These are phyloP conservation scores for Polygonum maritimum DNA, from an alignment of 148 eudicot genomes.

Conservation along the genomic window DNA sequence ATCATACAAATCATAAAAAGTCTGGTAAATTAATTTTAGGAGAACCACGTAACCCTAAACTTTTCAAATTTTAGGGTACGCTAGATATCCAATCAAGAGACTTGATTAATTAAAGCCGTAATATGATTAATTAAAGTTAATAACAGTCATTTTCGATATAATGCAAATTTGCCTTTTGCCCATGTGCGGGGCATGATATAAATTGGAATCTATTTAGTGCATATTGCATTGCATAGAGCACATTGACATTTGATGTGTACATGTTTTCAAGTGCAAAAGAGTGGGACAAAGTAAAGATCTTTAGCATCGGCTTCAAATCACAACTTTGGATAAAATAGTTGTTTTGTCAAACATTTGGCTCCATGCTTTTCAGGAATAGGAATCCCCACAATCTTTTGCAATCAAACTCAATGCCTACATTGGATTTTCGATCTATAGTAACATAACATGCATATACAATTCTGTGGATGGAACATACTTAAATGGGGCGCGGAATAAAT, in stretches of 20 bases:
- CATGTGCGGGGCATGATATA: conserved; percentile 2
- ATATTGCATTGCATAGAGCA: neutral
- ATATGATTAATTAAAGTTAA: neutral
- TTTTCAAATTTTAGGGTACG: neutral
- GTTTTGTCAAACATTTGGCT: neutral
- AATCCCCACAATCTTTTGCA: neutral
- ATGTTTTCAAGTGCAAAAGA: neutral
- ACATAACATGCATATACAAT: too few species aligned
- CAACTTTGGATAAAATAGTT: neutral
- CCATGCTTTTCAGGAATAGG: conserved; percentile 5
- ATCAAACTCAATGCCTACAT: neutral
- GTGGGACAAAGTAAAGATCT: conserved; percentile 11
- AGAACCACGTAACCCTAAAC: neutral
- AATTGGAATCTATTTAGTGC: conserved; percentile 7
- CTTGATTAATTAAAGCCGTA: neutral
- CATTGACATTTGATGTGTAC: neutral
- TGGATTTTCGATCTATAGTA: neutral
- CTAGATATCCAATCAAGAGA: neutral
- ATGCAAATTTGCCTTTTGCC: neutral
- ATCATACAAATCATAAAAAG: neutral
- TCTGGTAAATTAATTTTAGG: neutral
- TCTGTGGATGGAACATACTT: too few species aligned
- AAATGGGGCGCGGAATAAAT: neutral
- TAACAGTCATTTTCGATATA: neutral
- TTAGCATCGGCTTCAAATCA: conserved; percentile 7